Percentiles rank a stretch among this genome's conserved stretches.
These are phyloP conservation scores for Nannizziopsis arthrosporioides DNA, from an alignment of 2,329 filamentous ascomycete species.

Conservation along the genomic window DNA sequence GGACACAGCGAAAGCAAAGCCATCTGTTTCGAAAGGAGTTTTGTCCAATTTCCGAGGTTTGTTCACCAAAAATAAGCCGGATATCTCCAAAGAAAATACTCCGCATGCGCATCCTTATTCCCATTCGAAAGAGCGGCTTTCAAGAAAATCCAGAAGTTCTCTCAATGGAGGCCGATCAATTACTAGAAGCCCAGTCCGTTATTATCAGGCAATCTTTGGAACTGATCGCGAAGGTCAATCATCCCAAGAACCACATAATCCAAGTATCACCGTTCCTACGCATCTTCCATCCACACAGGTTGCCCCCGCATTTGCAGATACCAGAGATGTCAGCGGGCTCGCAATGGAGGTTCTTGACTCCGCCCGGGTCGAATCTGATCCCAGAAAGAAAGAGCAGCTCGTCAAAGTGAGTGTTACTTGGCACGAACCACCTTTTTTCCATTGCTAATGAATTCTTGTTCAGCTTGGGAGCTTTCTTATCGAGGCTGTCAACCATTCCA, in stretches of 20 bases:
- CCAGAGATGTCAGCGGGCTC: conserved; percentile 13
- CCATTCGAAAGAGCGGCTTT: conserved; percentile 3
- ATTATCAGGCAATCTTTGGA: conserved; percentile 6
- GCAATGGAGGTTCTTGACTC: conserved; percentile 16
- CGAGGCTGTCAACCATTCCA: conserved; percentile 17
- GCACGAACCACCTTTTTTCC: not conserved
- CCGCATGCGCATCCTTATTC: not conserved
- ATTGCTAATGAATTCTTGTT: not conserved
- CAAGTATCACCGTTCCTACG: not conserved
- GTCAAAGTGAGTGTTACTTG: conserved; percentile 13
- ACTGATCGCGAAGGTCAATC: conserved; percentile 8
- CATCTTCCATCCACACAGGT: conserved; percentile 1
- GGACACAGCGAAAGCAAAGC: conserved; percentile 4
- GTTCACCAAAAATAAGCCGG: conserved; percentile 15
- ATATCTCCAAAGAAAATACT: conserved; percentile 4
- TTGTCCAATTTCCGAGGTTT: conserved; percentile 17
- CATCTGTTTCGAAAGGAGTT: conserved; percentile 11
- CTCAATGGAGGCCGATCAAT: not conserved
- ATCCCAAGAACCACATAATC: not conserved
- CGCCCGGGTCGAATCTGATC: conserved; percentile 14
- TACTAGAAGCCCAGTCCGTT: conserved; percentile 7
- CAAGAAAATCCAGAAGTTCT: conserved; percentile 2
- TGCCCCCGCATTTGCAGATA: conserved; percentile 13
- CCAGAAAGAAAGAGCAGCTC: conserved; percentile 15
- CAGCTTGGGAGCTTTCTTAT: conserved; percentile 17